These are phyloP conservation scores for Lepidium aucheri DNA, from an alignment of 345 rosid genomes.

Conservation along the genomic window DNA sequence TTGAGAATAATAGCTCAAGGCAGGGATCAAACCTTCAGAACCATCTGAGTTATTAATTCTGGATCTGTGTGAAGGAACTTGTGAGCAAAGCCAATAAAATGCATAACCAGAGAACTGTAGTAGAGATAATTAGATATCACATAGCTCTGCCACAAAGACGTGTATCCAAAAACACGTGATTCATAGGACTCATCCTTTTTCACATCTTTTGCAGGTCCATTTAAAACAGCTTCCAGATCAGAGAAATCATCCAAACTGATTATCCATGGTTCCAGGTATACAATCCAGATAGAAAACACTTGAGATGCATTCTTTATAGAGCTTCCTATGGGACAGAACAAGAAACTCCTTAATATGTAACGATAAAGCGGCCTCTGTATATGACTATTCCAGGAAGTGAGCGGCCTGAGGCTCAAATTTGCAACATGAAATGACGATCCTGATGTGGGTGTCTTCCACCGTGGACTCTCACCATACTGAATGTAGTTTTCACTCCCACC, in stretches of 20 bases:
- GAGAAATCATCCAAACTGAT: conserved; percentile 51
- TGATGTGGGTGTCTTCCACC: conserved; percentile 39
- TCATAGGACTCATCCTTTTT: conserved; percentile 30
- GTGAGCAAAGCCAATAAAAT: conserved; percentile 92
- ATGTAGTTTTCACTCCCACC: conserved; percentile 30
- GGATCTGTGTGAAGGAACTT: conserved; percentile 91
- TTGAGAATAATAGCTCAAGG: neutral
- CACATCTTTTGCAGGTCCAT: conserved; percentile 34
- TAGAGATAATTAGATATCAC: conserved; percentile 77
- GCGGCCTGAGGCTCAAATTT: conserved; percentile 29
- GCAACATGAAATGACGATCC: conserved; percentile 32
- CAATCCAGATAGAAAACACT: conserved; percentile 74
- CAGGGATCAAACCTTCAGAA: conserved; percentile 58
- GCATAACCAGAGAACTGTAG: conserved; percentile 86
- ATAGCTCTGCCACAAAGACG: conserved; percentile 59
- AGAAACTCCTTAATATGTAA: conserved; percentile 65
- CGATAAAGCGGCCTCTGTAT: conserved; percentile 82
- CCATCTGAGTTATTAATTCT: conserved; percentile 71
- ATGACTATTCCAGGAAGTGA: conserved; percentile 56
- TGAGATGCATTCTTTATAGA: conserved; percentile 76
- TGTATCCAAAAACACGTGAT: conserved; percentile 39
- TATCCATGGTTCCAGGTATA: conserved; percentile 79
- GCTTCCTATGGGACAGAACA: conserved; percentile 67
- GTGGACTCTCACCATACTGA: conserved; percentile 35
- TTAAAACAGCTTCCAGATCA: conserved; percentile 45